Conservation (phyloP, 345 rosid species). For the Dipteronia dyeriana region DNA sequence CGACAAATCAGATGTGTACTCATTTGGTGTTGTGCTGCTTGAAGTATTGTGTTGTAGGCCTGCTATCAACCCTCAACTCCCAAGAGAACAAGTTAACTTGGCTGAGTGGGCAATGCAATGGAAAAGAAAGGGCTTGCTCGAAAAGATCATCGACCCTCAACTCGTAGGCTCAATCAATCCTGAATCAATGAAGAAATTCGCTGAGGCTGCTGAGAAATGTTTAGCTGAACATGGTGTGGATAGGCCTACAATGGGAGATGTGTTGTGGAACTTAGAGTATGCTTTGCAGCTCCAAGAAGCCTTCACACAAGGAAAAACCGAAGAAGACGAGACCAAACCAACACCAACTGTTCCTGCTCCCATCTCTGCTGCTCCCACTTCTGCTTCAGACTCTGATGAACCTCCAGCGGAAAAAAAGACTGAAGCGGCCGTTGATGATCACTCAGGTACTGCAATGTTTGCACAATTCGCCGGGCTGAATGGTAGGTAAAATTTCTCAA, state of each 20-base stretch:
- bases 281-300: slow-evolving; percentile 82
- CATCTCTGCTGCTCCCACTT: slow-evolving; percentile 6
- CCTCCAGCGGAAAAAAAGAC: slow-evolving; percentile 41
- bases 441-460: slow-evolving; percentile 72
- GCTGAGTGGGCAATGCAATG: slow-evolving; percentile 71
- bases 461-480: slow-evolving; percentile 57
- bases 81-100: slow-evolving; percentile 56
- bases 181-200: slow-evolving; percentile 53
- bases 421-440: slow-evolving; percentile 44
- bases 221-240: slow-evolving; percentile 56
- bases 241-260: slow-evolving; percentile 71
- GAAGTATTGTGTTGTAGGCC: slow-evolving; percentile 53
- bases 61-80: slow-evolving; percentile 48
- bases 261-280: slow-evolving; percentile 64
- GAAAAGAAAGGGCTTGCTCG: slow-evolving; percentile 51
- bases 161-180: slow-evolving; percentile 39
- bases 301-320: slow-evolving; percentile 49
- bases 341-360: slow-evolving; percentile 21
- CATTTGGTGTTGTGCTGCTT: slow-evolving; percentile 53
- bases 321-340: slow-evolving; percentile 39
- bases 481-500: slow-evolving; percentile 48
- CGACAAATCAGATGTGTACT: slow-evolving; percentile 56
- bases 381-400: slow-evolving; percentile 24
- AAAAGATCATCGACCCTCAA: slow-evolving; percentile 49
- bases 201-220: slow-evolving; percentile 61